Evolutionary conservation across 2,329 filamentous ascomycete genomes (phyloP).

Genomic region (Xylariaceae sp.): DNA sequence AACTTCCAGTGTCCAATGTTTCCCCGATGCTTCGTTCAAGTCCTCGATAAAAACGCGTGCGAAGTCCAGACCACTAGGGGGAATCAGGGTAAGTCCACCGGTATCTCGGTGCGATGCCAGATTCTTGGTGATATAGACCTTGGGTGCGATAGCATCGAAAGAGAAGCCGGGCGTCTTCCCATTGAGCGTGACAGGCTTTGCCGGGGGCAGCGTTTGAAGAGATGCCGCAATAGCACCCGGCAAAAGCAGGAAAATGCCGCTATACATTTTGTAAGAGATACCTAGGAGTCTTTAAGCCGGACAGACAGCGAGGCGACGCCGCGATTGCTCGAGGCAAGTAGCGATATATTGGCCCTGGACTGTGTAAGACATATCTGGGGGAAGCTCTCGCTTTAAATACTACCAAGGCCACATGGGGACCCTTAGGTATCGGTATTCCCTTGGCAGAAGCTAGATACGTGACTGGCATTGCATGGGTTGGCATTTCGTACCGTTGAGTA

Average conservation of each 20-base stretch:
- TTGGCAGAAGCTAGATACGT: no score
- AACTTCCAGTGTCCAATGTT: conserved; percentile 37
- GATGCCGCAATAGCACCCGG: conserved; percentile 8
- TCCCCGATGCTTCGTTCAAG: conserved; percentile 37
- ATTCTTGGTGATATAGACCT: conserved; percentile 38
- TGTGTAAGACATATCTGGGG: not conserved
- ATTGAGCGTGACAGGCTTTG: not conserved
- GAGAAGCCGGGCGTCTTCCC: conserved; percentile 8
- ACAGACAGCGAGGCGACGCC: not conserved
- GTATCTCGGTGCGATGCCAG: conserved; percentile 39
- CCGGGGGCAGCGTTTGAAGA: conserved; percentile 15
- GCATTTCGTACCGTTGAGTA: no score
- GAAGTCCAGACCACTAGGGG: conserved; percentile 45
- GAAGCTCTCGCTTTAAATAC: not conserved
- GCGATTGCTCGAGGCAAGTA: not conserved
- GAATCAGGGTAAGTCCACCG: conserved; percentile 46
- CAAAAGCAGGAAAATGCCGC: conserved; percentile 1
- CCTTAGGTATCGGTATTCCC: not conserved
- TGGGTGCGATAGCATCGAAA: conserved; percentile 15
- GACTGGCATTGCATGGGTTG: no score
- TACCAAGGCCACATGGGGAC: not conserved
- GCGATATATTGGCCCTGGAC: not conserved
- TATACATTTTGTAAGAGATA: conserved; percentile 8
- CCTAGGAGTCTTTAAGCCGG: not conserved
- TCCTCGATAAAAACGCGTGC: conserved; percentile 43